phyloP scores from a whole-genome alignment of 108 stramenopile genomes.

The Nannochloropsis gaditana region DNA sequence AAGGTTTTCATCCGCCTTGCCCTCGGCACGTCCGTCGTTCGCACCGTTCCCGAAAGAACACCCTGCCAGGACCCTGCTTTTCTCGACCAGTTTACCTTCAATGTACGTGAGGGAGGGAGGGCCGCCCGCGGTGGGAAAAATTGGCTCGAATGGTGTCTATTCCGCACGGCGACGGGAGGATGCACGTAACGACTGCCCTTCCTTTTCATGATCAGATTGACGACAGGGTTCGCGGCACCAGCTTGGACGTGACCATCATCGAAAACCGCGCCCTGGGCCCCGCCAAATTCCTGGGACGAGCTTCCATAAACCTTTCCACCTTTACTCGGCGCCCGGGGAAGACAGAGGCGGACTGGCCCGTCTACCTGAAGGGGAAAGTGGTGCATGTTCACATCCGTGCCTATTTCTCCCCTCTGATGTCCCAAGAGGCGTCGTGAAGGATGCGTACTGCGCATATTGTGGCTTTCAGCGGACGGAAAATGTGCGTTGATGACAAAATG shows the following conservation, averaged over 20 bases:
- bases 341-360: neutral
- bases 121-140: no score
- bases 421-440: no score
- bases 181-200: no score
- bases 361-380: neutral
- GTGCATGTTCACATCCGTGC: neutral
- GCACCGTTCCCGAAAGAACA: constrained; percentile 1
- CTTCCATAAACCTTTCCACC: constrained; percentile 16
- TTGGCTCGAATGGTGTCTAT: no score
- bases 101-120: neutral
- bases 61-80: neutral
- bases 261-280: neutral
- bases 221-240: neutral
- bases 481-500: no score
- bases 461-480: no score
- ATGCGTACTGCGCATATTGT: no score
- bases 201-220: neutral
- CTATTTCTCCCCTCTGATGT: neutral
- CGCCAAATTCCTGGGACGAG: neutral
- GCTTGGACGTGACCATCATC: neutral
- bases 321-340: neutral
- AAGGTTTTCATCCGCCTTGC: neutral
- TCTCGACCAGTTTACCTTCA: neutral
- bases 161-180: no score
- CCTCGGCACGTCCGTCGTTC: neutral